Percentiles rank a stretch among this genome's conserved stretches.
phyloP scores from a whole-genome alignment of 352 stramenopile genomes.

The Pythium chondricola region DNA sequence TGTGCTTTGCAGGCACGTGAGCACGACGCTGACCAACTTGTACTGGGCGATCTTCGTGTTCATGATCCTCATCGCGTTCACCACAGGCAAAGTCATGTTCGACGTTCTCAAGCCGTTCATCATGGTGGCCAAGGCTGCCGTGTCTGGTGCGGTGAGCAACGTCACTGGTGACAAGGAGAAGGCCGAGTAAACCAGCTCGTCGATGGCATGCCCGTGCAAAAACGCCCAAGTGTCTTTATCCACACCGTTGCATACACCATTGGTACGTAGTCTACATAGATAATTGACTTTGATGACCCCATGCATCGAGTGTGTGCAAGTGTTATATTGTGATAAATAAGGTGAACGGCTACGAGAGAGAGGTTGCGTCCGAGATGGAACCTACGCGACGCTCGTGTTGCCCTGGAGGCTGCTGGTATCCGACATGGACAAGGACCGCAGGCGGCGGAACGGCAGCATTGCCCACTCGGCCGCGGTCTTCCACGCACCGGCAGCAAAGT shows the following conservation, averaged over 20 bases:
- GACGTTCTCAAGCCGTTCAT: slow-evolving; percentile 74
- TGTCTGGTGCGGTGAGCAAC: slow-evolving; percentile 39
- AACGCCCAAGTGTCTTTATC: background rate
- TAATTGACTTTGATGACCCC: no score
- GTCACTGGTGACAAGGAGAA: slow-evolving; percentile 44
- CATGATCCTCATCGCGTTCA: slow-evolving; percentile 81
- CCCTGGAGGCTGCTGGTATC: slow-evolving; percentile 12
- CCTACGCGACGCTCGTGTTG: slow-evolving; percentile 11
- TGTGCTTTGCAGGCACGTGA: slow-evolving; percentile 64
- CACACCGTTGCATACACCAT: background rate
- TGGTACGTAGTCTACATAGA: no score
- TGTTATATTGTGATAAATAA: background rate
- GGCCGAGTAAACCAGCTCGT: slow-evolving; percentile 37
- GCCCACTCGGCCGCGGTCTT: slow-evolving; percentile 23
- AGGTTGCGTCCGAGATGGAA: background rate
- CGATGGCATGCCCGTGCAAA: no score
- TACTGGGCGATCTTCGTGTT: slow-evolving; percentile 87
- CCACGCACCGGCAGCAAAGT: slow-evolving; percentile 49
- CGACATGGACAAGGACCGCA: slow-evolving; percentile 18
- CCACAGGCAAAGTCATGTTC: slow-evolving; percentile 82
- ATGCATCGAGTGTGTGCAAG: no score
- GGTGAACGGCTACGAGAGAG: background rate
- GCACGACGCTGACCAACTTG: slow-evolving; percentile 75
- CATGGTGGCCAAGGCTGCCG: slow-evolving; percentile 56
- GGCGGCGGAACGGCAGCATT: slow-evolving; percentile 17